Base-by-base conservation (phyloP, 2,329 filamentous ascomycete species). In the Ophiostoma fasciatum region DNA sequence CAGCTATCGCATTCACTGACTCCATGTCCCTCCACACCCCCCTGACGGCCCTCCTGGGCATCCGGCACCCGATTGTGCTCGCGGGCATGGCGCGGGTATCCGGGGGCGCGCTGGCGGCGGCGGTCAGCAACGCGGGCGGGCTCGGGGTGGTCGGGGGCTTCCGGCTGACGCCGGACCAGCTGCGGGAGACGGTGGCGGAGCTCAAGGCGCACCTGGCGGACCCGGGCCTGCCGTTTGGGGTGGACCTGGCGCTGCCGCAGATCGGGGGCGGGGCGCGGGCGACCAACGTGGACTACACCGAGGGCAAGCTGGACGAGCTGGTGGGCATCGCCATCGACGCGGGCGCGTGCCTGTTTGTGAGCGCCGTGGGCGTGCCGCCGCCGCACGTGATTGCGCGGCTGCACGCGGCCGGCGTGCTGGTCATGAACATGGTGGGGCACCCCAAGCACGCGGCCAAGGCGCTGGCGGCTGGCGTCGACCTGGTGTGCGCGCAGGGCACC, bases 371-470 rank as follows among this genome's bases (percentile, higher is more conserved):
- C 8, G 79, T 94, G 17, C 88, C 88, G 13, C 83, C 87, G 0
- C 62, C 63, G 31, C 57, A 63, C 39, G 73, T 87, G 5, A 79
- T 94, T 39, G 74, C 82, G 46, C 62, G 74, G 31, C 64, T 96
- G 30, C 88, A 96, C 51, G 66, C 68, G 8, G 78, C 80, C 0
- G 82, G 81, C 0, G 81, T 96, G 28, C 53, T 92, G 40, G 68
- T 94, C 25, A 94, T 94, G 85, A 94, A 94, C 56, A 94, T 94
- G 87, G 85, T 94, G 15, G 88, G 88, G 0, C 82, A 87, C 49
- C 87, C 88, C 2, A 84, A 80, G 54, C 88, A 96, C 55, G 87
- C 87, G 1, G 71, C 78, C 54, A 94, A 94, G 61, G 87, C 87
- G 3, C 63, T 96, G 4, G 74, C 84, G 33, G 71, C 78, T 0